Base-by-base conservation (phyloP, 2,329 filamentous ascomycete genomes). In the Diaporthe velutina region DNA sequence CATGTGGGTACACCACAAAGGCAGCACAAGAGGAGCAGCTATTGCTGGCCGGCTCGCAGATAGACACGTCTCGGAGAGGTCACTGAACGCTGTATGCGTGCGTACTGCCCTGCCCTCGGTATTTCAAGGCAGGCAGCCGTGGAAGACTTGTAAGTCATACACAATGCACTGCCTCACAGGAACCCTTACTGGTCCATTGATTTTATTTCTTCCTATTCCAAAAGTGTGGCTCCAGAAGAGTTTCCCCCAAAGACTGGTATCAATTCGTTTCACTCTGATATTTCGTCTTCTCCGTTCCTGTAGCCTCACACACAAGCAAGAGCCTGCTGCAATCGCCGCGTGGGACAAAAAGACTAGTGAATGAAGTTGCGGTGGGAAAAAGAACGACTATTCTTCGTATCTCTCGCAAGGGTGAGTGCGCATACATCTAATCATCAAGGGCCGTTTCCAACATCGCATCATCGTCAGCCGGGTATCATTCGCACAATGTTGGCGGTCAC, bases 361-460 rank as follows among this genome's bases (percentile, higher is more conserved):
- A 60, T 42, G 35, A 60, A 45, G 38, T 19, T 38, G 60, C 28
- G 13, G 33, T 28, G 40, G n/a, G 19, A 22, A 55, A 45, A 60
- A 4, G n/a, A 33, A 40, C 17, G 15, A 58, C 25, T 33, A 15
- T 48, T 22, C 28, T 50, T 45, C 40, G 48, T 48, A 40, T 54
- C 17, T 55, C 48, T 64, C 28, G 25, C 30, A 42, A 61, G 38
- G 54, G 45, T 33, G 55, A 70, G 30, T 48, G 48, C 17, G 30
- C 22, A 57, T 17, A 25, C 48, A 76, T 80, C 75, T 84, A 79
- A 81, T 83, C 83, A 77, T 84, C 77, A 81, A 80, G 77, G 78
- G 48, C 68, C 81, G 78, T 82, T 68, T 78, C 81, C 80, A 78
- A 80, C 73, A 79, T 78, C 73, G 9, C 74, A 78, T 15, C 74